Conservation (phyloP, 257 asterid genomes). For the Scutellaria minor region DNA sequence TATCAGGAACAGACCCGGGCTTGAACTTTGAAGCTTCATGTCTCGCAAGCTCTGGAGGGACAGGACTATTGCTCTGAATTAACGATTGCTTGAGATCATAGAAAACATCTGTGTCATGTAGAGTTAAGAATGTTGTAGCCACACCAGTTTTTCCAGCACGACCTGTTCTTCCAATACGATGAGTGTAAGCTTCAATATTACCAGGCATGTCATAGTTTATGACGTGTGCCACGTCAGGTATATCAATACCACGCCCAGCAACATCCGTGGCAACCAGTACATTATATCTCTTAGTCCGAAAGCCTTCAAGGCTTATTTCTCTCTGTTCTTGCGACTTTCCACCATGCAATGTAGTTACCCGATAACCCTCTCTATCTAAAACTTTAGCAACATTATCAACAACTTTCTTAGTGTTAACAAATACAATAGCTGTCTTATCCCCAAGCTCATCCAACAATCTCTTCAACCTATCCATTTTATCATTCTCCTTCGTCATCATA, state of each 20-base stretch:
- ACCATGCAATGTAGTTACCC: conserved; percentile 72
- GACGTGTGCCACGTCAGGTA: conserved; percentile 71
- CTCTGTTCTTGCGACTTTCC: conserved; percentile 73
- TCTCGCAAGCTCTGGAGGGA: conserved; percentile 57
- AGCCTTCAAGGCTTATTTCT: conserved; percentile 65
- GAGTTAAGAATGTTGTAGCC: conserved; percentile 66
- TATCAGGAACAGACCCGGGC: conserved; percentile 53
- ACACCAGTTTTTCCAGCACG: conserved; percentile 76
- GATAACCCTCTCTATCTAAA: conserved; percentile 52
- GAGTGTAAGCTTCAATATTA: conserved; percentile 62
- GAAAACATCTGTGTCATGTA: conserved; percentile 63
- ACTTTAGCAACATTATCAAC: conserved; percentile 57
- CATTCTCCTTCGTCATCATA: conserved; percentile 59
- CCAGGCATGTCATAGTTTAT: conserved; percentile 65
- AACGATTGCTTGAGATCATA: conserved; percentile 69
- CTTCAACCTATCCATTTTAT: conserved; percentile 55
- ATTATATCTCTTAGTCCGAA: conserved; percentile 59
- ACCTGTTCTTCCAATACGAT: conserved; percentile 71
- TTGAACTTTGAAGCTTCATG: conserved; percentile 58
- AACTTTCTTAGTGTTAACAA: conserved; percentile 57
- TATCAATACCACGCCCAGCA: conserved; percentile 74
- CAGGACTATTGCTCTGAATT: conserved; percentile 59
- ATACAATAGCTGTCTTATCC: conserved; percentile 67
- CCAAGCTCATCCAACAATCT: conserved; percentile 59
- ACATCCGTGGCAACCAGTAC: conserved; percentile 71